Evolutionary conservation across 768 basidiomycete genomes (phyloP), one percentile per base, ranked within the genome.

Genomic region (Tricholomella constricta): DNA sequence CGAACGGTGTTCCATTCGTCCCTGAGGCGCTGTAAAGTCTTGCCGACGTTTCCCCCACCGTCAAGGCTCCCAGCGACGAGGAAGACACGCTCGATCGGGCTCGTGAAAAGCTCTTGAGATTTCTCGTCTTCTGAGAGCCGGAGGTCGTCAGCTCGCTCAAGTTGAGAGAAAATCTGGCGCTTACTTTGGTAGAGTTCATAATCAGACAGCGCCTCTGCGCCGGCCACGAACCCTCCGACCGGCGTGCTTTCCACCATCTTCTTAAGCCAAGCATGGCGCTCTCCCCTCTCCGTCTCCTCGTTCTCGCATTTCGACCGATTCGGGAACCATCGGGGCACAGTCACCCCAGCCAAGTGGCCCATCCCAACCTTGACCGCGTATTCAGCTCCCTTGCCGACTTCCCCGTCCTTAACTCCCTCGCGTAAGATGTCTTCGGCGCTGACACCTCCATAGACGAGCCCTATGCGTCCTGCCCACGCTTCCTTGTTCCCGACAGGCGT

Each of bases 291-390:
- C 27, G 54, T 42, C 15, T 59, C 45, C 35, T 49, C 58, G 27
- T 52, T 34, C 22, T 58, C 48, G 38, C 69, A 72, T 47, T 58
- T 62, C 12, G 70, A 79, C 1, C 72, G 72, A 4, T 63, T 22
- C 15, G 77, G 72, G 65, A 83, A 83, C 80, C 81, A 83, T 27
- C 79, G 68, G 2, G 74, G 72, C 0, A 76, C 66, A 0, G 79
- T 82, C 6, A 70, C 66, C 11, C 63, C 56, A 0, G 75, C 77
- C 12, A 83, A 69, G 20, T 65, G 67, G 3, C 57, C 38, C 72
- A 81, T 77, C 2, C 79, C 78, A 4, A 72, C 61, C 20, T 66
- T 58, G 31, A 65, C 56, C 1, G 72, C 73, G 41, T 71, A 70
- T 22, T 59, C 66, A 12, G 56, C 40, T 0, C 51, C 56, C 12